Conservation (phyloP, 805 yeast species). For the Starmerella asiatica region DNA sequence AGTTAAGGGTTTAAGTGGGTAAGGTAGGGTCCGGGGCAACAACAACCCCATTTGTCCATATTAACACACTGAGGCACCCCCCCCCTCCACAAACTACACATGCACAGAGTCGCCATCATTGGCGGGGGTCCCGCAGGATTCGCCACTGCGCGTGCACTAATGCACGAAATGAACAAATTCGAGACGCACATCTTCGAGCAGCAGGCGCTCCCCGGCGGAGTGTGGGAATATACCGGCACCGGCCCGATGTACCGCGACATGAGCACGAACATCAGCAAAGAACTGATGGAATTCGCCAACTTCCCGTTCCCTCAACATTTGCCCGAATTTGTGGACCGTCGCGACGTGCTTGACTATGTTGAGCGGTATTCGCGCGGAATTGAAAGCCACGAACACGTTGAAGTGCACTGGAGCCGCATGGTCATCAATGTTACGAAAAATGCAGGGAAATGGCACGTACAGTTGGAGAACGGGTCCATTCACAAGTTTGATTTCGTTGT, state of each 20-base stretch:
- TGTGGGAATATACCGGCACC: conserved; percentile 51
- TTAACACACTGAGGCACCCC: too few species aligned
- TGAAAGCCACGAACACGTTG: conserved; percentile 17
- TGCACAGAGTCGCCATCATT: conserved; percentile 40
- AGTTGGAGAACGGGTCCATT: conserved; percentile 21
- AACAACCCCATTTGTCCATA: background rate
- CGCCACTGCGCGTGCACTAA: conserved; percentile 49
- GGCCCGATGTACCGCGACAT: conserved; percentile 49
- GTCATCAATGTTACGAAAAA: conserved; percentile 34
- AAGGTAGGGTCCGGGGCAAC: background rate
- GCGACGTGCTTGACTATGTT: conserved; percentile 50
- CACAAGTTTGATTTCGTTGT: conserved; percentile 44
- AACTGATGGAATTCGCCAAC: conserved; percentile 52
- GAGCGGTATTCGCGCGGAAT: conserved; percentile 39
- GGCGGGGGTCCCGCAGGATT: conserved; percentile 74
- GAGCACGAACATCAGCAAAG: conserved; percentile 56
- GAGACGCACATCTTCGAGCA: conserved; percentile 48
- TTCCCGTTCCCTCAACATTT: conserved; percentile 36
- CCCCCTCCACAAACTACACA: too few species aligned
- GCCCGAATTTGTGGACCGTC: conserved; percentile 45
- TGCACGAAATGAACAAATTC: conserved; percentile 34
- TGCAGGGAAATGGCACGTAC: conserved; percentile 34
- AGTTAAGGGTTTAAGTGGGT: background rate
- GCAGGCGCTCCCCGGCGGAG: conserved; percentile 53
- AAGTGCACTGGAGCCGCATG: conserved; percentile 36